Conservation (phyloP, 108 stramenopile genomes). For the Pseudonitzschia multistriata region DNA sequence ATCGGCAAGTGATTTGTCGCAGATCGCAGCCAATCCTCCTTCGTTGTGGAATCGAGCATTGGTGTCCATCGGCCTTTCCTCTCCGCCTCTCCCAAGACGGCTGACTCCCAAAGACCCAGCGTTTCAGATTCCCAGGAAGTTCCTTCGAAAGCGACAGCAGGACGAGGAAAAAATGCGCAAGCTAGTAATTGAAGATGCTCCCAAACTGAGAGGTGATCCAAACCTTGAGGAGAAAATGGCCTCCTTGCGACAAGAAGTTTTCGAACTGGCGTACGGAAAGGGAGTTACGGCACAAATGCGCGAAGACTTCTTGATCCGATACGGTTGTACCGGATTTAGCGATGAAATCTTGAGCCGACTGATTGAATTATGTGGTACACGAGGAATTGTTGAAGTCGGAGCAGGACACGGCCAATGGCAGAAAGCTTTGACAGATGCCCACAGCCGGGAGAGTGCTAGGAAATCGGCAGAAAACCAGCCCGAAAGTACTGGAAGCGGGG, state of each 20-base stretch:
- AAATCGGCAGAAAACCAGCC: background rate
- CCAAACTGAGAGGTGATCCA: background rate
- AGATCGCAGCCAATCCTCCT: background rate
- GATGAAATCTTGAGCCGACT: slow-evolving; percentile 49
- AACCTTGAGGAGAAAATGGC: slow-evolving; percentile 34
- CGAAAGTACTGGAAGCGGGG: slow-evolving; percentile 24
- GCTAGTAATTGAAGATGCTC: slow-evolving; percentile 28
- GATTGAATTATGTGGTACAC: slow-evolving; percentile 33
- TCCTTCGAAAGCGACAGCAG: slow-evolving; percentile 41
- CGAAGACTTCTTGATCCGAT: slow-evolving; percentile 70
- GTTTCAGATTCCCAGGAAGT: slow-evolving; percentile 41
- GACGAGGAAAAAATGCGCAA: slow-evolving; percentile 50
- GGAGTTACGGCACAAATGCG: slow-evolving; percentile 67
- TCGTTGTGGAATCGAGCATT: slow-evolving; percentile 7
- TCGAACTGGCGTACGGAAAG: slow-evolving; percentile 64
- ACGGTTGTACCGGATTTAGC: slow-evolving; percentile 78
- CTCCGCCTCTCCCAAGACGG: slow-evolving; percentile 46
- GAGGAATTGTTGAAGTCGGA: slow-evolving; percentile 84
- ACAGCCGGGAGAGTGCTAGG: background rate
- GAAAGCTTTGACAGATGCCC: slow-evolving; percentile 49
- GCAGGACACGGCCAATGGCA: slow-evolving; percentile 88
- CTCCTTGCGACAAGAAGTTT: slow-evolving; percentile 27
- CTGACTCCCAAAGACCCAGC: slow-evolving; percentile 46
- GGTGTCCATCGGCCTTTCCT: slow-evolving; percentile 22
- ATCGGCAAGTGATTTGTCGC: background rate